Evolutionary conservation across 768 basidiomycete genomes (phyloP), one percentile per base, ranked within the genome.

Genomic region (Trichaptum fuscoviolaceum): DNA sequence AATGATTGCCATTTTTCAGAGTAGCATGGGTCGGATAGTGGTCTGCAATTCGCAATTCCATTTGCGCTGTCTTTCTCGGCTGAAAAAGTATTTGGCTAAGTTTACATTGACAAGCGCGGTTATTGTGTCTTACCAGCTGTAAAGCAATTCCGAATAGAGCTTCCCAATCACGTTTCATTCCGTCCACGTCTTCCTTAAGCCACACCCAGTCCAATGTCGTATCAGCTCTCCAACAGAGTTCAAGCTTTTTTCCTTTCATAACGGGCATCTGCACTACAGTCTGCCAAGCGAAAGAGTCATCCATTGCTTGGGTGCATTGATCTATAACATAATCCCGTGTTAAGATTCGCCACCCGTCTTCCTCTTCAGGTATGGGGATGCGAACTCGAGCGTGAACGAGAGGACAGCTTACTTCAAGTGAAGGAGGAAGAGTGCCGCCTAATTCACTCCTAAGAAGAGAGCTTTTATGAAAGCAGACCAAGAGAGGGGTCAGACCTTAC

Each of bases 151-250:
- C 94, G 68, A 85, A 90, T 10, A 96, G 75, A 1, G 93, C 85
- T 0, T 84, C 83, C 90, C 91, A 95, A 26, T 83, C 81, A 60
- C 95, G 81, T 24, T 75, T 70, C 63, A 83, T 79, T 10, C 87
- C 91, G 35, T 85, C 80, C 0, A 89, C 79, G 69, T 91, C 89
- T 26, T 83, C 79, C n/a, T 87, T 82, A 42, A 88, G 81, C 84
- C 90, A 90, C 27, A 95, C 80, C 96, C 96, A 98, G 72, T 98
- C 95, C 61, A 98, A 74, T 67, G 85, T 84, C 1, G 87, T 86
- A 24, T 82, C 86, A 30, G 82, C 73, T 52, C 91, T 83, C 96
- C 96, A 98, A 58, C 87, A 91, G 52, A 97, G 80, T 73, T 88
- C 84, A 42, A 96, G 77, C 8, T 77, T 76, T 63, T 83, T 84